Conservation (phyloP, 768 basidiomycete species). For the Agrocybe pediades region DNA sequence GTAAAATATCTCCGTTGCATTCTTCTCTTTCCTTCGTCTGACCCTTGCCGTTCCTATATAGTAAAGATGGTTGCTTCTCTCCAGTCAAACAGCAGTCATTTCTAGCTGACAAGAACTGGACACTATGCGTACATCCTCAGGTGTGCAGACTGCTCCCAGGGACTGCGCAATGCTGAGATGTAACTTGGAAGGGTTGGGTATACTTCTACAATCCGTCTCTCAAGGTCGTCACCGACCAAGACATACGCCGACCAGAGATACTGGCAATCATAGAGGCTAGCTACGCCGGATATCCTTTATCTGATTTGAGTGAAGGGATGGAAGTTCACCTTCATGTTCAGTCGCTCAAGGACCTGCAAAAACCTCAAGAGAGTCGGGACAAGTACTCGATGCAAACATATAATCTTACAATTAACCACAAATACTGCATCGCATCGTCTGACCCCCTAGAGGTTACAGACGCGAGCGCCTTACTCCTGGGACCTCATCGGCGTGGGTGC, state of each 20-base stretch:
- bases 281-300: slow-evolving; percentile 27
- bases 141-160: slow-evolving; percentile 16
- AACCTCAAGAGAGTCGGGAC: slow-evolving; percentile 15
- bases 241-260: slow-evolving; percentile 41
- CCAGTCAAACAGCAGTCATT: slow-evolving; percentile 15
- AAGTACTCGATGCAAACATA: slow-evolving; percentile 20
- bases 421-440: slow-evolving; percentile 48
- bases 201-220: slow-evolving; percentile 46
- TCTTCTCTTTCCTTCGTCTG: background rate
- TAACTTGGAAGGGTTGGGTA: slow-evolving; percentile 43
- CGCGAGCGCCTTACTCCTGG: slow-evolving; percentile 24
- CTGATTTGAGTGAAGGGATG: slow-evolving; percentile 38
- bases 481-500: slow-evolving; percentile 27
- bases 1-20: background rate
- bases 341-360: slow-evolving; percentile 22
- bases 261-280: slow-evolving; percentile 30
- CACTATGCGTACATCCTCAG: slow-evolving; percentile 41
- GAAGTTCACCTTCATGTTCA: slow-evolving; percentile 40
- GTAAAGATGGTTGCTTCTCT: slow-evolving; percentile 2
- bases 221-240: slow-evolving; percentile 50
- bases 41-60: too few relatives aligned
- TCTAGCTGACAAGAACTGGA: slow-evolving; percentile 31
- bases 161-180: background rate
- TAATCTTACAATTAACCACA: slow-evolving; percentile 47
- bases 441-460: slow-evolving; percentile 31